Evolutionary conservation across 2,329 filamentous ascomycete genomes (phyloP).

Genomic region (Trichoderma asperellum): DNA sequence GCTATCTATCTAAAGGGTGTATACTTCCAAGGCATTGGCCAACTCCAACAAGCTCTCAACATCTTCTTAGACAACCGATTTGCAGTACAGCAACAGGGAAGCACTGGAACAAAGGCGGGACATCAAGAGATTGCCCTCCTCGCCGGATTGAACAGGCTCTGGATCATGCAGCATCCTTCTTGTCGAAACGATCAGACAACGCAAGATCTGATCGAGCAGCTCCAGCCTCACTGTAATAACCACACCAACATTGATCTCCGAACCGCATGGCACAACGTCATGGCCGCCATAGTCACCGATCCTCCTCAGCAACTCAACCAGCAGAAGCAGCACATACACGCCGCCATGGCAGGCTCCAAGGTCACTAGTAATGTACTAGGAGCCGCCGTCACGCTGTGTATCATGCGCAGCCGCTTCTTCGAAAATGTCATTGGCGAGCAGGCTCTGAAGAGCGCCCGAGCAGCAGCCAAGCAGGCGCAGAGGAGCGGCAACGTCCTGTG

Average conservation of each 20-base stretch:
- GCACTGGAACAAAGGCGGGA: slow-evolving; percentile 51
- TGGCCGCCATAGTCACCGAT: slow-evolving; percentile 66
- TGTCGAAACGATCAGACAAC: slow-evolving; percentile 63
- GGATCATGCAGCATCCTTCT: slow-evolving; percentile 69
- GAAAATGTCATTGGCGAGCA: slow-evolving; percentile 80
- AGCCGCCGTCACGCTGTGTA: slow-evolving; percentile 78
- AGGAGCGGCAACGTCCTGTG: slow-evolving; percentile 73
- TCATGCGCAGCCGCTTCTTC: slow-evolving; percentile 84
- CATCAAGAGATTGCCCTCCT: slow-evolving; percentile 69
- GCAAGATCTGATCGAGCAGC: slow-evolving; percentile 62
- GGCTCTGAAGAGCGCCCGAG: slow-evolving; percentile 74
- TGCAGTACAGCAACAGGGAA: slow-evolving; percentile 44
- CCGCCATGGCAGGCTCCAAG: slow-evolving; percentile 71
- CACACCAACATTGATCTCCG: slow-evolving; percentile 76
- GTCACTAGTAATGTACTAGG: slow-evolving; percentile 75
- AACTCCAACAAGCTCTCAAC: slow-evolving; percentile 68
- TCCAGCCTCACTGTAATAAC: slow-evolving; percentile 68
- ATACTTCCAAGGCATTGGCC: slow-evolving; percentile 75
- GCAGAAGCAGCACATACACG: slow-evolving; percentile 77
- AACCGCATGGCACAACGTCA: slow-evolving; percentile 76
- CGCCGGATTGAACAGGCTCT: slow-evolving; percentile 68
- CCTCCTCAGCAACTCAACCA: slow-evolving; percentile 70
- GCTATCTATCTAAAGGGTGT: slow-evolving; percentile 74
- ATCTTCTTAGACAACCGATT: slow-evolving; percentile 69
- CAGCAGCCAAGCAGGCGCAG: slow-evolving; percentile 68